Conservation (phyloP, 2,329 filamentous ascomycete genomes). For the Chaetomium sp. region DNA sequence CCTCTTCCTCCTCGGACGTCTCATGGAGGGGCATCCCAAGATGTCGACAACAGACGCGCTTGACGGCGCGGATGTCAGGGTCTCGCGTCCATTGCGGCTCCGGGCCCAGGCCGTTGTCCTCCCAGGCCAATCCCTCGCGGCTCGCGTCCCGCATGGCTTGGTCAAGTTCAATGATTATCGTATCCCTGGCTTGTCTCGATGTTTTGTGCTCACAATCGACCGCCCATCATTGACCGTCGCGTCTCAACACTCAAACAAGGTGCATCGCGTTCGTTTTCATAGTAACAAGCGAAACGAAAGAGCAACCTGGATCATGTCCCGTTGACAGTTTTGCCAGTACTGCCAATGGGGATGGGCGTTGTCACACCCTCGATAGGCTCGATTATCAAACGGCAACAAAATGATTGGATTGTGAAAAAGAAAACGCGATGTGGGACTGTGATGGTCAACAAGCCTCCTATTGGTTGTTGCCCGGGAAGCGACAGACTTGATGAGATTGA, state of each 20-base stretch:
- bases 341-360: constrained; percentile 10
- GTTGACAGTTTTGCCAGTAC: background rate
- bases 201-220: background rate
- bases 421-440: constrained; percentile 30
- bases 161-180: background rate
- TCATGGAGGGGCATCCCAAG: constrained; percentile 26
- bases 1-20: constrained; percentile 24
- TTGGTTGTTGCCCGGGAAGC: constrained; percentile 21
- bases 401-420: constrained; percentile 29
- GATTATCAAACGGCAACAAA: constrained; percentile 3
- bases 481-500: constrained; percentile 11
- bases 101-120: constrained; percentile 30
- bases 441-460: constrained; percentile 25
- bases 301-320: background rate
- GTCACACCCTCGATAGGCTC: background rate
- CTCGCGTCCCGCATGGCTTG: constrained; percentile 27
- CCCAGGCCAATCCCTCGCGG: constrained; percentile 35
- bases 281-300: background rate
- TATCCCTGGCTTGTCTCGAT: background rate
- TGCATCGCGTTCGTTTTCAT: constrained; percentile 13
- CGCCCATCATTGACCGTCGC: constrained; percentile 3
- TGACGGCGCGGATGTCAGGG: constrained; percentile 35
- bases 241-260: constrained; percentile 16
- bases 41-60: constrained; percentile 34
- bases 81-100: constrained; percentile 37